phyloP scores from a whole-genome alignment of 805 yeast species.

The Danielozyma ontarioensis region DNA sequence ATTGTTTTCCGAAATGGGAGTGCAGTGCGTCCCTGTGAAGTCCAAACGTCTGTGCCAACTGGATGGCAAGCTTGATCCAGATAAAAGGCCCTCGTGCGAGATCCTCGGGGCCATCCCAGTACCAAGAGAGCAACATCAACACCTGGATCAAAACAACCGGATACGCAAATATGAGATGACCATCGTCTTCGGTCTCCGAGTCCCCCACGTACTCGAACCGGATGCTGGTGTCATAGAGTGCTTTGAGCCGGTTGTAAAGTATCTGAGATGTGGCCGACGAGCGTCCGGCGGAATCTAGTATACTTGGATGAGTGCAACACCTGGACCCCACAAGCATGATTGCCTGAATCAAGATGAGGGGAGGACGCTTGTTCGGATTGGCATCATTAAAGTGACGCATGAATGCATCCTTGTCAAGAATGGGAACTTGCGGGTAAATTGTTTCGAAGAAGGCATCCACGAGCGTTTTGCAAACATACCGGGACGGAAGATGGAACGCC shows the following conservation, averaged over 20 bases:
- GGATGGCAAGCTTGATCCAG: constrained; percentile 4
- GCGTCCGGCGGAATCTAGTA: constrained; percentile 4
- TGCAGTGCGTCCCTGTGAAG: constrained; percentile 3
- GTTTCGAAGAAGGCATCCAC: constrained; percentile 5
- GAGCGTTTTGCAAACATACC: constrained; percentile 1
- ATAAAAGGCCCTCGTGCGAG: constrained; percentile 4
- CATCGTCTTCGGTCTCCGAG: constrained; percentile 2
- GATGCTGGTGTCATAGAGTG: constrained; percentile 4
- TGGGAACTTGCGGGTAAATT: constrained; percentile 6
- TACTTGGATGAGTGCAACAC: constrained; percentile 4
- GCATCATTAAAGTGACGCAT: constrained; percentile 5
- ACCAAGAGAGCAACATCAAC: constrained; percentile 4
- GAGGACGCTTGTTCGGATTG: constrained; percentile 6
- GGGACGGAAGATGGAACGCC: constrained; percentile 6
- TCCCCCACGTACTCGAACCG: constrained; percentile 7
- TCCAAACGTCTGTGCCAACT: constrained; percentile 4
- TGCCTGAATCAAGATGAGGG: constrained; percentile 4
- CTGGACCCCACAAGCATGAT: constrained; percentile 4
- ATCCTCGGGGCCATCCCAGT: constrained; percentile 7
- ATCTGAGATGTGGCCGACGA: constrained; percentile 1
- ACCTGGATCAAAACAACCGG: constrained; percentile 8
- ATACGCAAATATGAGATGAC: constrained; percentile 6
- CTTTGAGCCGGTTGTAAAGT: constrained; percentile 3
- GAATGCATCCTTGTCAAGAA: constrained; percentile 6
- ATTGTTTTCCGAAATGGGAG: neutral